Evolutionary conservation across 1,284 basidiomycete genomes (phyloP).

Genomic region (Boletellus deceptivus): DNA sequence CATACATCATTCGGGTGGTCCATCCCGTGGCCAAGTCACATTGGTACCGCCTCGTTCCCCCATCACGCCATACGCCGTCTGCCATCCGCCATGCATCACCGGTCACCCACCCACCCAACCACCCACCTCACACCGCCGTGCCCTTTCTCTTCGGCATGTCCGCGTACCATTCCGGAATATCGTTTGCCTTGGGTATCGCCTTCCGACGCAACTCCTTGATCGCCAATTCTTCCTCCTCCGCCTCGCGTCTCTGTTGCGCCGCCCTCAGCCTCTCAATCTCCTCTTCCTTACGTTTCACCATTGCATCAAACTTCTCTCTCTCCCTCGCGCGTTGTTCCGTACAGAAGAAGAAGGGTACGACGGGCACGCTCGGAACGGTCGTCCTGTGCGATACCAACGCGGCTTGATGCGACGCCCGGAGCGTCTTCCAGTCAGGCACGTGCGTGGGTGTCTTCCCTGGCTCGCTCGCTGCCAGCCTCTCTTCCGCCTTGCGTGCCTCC

Average conservation of each 20-base stretch:
- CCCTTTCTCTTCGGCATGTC: slow-evolving; percentile 33
- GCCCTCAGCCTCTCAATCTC: slow-evolving; percentile 46
- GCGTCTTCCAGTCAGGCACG: slow-evolving; percentile 34
- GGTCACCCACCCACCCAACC: neutral
- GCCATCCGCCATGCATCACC: too few relatives aligned
- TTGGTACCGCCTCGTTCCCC: too few relatives aligned
- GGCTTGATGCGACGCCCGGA: slow-evolving; percentile 51
- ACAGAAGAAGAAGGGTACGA: slow-evolving; percentile 42
- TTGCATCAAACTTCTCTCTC: slow-evolving; percentile 61
- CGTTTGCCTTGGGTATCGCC: slow-evolving; percentile 65
- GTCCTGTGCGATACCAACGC: slow-evolving; percentile 42
- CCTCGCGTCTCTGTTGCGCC: slow-evolving; percentile 42
- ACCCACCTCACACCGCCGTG: slow-evolving; percentile 21
- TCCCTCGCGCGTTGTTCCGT: slow-evolving; percentile 58
- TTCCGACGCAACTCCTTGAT: slow-evolving; percentile 55
- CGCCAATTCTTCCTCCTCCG: slow-evolving; percentile 56
- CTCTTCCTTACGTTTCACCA: slow-evolving; percentile 52
- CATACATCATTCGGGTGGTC: too few relatives aligned
- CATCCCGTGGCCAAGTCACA: too few relatives aligned
- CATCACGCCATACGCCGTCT: too few relatives aligned
- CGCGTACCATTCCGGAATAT: slow-evolving; percentile 74
- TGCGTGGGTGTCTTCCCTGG: slow-evolving; percentile 16
- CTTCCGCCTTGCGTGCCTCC: slow-evolving; percentile 37
- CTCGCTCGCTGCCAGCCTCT: slow-evolving; percentile 23
- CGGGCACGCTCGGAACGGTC: slow-evolving; percentile 47